A percentile compares a stretch with the other conserved stretches of the same genome.
phyloP scores from a whole-genome alignment of 345 rosid species.

The Eucalyptus polyanthemos region DNA sequence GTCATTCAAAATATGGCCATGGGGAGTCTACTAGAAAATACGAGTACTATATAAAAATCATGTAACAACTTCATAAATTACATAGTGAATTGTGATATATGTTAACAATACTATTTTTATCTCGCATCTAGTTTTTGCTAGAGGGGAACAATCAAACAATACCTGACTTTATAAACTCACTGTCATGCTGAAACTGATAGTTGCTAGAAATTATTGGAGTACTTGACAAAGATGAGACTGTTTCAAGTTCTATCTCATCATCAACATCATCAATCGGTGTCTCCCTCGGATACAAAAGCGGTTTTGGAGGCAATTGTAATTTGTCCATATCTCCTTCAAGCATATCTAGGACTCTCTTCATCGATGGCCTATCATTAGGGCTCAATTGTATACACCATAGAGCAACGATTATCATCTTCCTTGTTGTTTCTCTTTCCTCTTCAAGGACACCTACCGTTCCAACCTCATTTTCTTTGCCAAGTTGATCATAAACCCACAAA shows the following conservation, averaged over 20 bases:
- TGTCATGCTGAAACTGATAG: neutral
- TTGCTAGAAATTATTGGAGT: neutral
- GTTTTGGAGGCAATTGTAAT: too few species aligned
- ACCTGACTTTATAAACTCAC: neutral
- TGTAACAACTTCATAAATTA: neutral
- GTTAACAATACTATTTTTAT: neutral
- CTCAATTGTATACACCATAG: too few species aligned
- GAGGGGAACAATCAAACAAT: neutral
- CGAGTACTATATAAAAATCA: neutral
- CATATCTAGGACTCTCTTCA: too few species aligned
- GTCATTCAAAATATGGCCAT: neutral
- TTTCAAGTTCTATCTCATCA: neutral
- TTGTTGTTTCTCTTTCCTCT: too few species aligned
- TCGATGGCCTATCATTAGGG: too few species aligned
- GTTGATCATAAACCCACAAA: too few species aligned
- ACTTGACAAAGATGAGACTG: neutral
- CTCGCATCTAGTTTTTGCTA: neutral
- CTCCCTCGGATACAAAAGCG: too few species aligned
- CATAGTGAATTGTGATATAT: neutral
- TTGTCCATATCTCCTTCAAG: too few species aligned
- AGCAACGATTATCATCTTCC: too few species aligned
- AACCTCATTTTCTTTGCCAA: too few species aligned
- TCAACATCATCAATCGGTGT: too few species aligned
- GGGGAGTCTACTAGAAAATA: neutral
- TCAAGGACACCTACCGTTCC: too few species aligned